Percentiles rank a stretch among this genome's conserved stretches.
Conservation (phyloP, 116 monocot species). For the Papilionanthe hybrid region DNA sequence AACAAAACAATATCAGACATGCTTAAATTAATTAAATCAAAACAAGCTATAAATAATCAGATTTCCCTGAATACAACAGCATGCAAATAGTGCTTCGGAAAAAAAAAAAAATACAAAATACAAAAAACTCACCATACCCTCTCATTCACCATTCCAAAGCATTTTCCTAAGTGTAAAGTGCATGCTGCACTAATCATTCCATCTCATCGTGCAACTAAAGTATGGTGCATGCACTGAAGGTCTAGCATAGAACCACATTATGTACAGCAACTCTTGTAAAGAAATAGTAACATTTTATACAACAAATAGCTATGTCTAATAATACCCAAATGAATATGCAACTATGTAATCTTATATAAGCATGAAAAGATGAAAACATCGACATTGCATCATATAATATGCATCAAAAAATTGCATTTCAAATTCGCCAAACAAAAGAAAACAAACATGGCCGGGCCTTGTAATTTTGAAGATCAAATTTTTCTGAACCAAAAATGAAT, state of each 20-base stretch:
- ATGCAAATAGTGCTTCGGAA: not conserved
- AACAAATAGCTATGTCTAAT: not conserved
- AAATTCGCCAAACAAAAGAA: not conserved
- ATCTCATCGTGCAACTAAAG: not conserved
- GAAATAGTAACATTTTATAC: not conserved
- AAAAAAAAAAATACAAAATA: not conserved
- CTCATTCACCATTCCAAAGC: constrained; percentile 1
- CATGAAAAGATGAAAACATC: not conserved
- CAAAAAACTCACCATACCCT: not conserved
- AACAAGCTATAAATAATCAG: not conserved
- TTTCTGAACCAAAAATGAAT: not conserved
- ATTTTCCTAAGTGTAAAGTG: not conserved
- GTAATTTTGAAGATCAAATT: not conserved
- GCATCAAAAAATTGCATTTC: not conserved
- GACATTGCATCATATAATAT: not conserved
- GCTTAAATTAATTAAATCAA: not conserved
- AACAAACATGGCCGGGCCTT: not conserved
- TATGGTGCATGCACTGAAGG: not conserved
- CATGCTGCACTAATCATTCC: not conserved
- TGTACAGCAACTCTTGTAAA: not conserved
- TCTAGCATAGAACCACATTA: not conserved
- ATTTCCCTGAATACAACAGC: not conserved
- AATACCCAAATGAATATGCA: not conserved
- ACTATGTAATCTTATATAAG: not conserved
- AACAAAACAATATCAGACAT: not conserved